phyloP scores from a whole-genome alignment of 2,329 filamentous ascomycete genomes.

The Ceratocystis cubensis region DNA sequence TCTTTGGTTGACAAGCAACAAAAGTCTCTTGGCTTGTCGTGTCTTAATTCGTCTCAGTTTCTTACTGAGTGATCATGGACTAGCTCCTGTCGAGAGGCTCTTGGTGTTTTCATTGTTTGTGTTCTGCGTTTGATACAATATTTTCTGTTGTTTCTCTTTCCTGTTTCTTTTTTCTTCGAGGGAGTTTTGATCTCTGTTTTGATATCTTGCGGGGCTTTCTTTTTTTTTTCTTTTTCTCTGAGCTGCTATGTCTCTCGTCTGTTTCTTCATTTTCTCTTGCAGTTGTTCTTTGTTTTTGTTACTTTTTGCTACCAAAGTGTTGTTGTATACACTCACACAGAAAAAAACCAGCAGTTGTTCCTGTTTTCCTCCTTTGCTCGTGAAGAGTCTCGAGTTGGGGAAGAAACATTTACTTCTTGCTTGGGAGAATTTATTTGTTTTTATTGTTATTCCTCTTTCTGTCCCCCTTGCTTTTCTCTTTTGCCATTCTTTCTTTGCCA shows the following conservation, averaged over 20 bases:
- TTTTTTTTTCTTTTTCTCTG: not conserved
- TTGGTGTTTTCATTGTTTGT: constrained; percentile 17
- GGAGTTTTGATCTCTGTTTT: constrained; percentile 16
- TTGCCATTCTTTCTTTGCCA: not conserved
- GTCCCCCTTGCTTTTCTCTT: not conserved
- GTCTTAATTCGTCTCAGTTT: not conserved
- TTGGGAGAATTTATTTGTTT: constrained; percentile 10
- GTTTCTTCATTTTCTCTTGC: not conserved
- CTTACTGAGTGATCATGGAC: not conserved
- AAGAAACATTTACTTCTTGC: not conserved
- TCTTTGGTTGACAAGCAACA: not conserved
- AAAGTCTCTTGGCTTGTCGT: too few relatives aligned
- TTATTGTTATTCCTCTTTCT: constrained; percentile 2
- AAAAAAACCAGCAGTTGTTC: constrained; percentile 7
- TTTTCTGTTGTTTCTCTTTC: constrained; percentile 22
- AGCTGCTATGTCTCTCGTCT: not conserved
- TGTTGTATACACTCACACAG: constrained; percentile 5
- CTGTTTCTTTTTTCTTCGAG: constrained; percentile 23
- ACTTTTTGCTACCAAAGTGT: constrained; percentile 8
- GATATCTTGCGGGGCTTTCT: constrained; percentile 22
- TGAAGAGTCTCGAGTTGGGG: not conserved
- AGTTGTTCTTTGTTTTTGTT: not conserved
- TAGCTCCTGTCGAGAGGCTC: not conserved
- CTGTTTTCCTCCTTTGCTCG: not conserved
- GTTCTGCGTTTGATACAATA: constrained; percentile 15